Base-by-base conservation (phyloP, 2,329 filamentous ascomycete species). In the Colletotrichum shisoi region DNA sequence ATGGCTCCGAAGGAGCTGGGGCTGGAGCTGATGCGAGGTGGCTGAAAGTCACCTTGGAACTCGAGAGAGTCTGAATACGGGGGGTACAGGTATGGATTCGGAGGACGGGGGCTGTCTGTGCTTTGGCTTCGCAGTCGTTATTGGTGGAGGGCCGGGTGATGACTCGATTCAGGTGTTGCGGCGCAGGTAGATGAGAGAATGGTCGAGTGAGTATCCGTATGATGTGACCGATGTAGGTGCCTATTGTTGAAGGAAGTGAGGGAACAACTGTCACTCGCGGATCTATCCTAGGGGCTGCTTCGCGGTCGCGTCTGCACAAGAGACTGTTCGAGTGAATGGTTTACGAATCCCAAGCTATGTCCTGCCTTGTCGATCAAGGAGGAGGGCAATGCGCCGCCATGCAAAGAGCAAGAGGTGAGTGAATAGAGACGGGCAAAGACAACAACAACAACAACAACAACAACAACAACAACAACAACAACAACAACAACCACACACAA, bases 81-180 rank as follows among this genome's bases (percentile, higher is more conserved):
- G 51, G 27, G 27, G 27, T n/a, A n/a, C n/a, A n/a, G n/a, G n/a
- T 31, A 31, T 31, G 27, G 31, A 24, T 42, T 44, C 31, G 40
- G 24, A 51, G 13, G 31, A 15, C 48, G 45, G 27, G 27, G 27
- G 27, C 8, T 44, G n/a, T 44, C 46, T 42, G 45, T 42, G 46
- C 56, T 49, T 54, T 34, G 27, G 52, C 24, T 52, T n/a, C 13
- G 17, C 37, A 31, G 51, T 27, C 40, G 45, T 42, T 60, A 63
- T 62, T 69, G 66, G 66, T 21, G 54, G 61, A 59, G 40, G 48
- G 27, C 42, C 52, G 46, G 39, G n/a, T 57, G 59, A 63, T 63
- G 63, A 67, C 59, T 67, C 59, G 63, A 31, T 34, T 40, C 27
- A 6, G 37, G 37, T 53, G 44, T 45, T 58, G 42, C 46, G 40